A percentile compares a stretch with the other conserved stretches of the same genome.
phyloP scores from a whole-genome alignment of 495 filamentous ascomycete genomes.

The Amphirosellinia nigrospora region DNA sequence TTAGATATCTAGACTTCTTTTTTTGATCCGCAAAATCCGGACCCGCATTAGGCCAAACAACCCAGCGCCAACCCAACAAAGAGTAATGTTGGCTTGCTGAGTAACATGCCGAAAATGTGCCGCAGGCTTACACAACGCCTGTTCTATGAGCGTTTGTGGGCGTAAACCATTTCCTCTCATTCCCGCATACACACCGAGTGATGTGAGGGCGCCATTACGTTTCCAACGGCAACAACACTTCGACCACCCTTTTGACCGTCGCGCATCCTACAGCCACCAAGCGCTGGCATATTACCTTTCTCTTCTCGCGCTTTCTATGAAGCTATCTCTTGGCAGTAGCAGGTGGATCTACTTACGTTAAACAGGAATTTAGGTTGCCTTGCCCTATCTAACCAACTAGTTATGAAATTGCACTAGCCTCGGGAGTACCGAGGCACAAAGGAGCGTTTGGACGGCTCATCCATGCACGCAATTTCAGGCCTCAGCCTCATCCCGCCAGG shows the following conservation, averaged over 20 bases:
- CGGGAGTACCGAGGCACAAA: slow-evolving; percentile 17
- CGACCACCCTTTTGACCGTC: not conserved
- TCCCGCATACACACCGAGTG: not conserved
- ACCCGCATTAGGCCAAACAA: slow-evolving; percentile 2
- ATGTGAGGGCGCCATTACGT: not conserved
- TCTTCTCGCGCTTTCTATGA: not conserved
- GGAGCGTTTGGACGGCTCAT: slow-evolving; percentile 4
- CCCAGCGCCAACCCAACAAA: not conserved
- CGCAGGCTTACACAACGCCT: not conserved
- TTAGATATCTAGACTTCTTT: not conserved
- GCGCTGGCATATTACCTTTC: not conserved
- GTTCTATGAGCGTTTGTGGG: not conserved
- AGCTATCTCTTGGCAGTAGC: not conserved
- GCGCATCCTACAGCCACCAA: not conserved
- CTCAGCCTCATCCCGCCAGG: slow-evolving; percentile 24
- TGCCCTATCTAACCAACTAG: not conserved
- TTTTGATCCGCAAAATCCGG: not conserved
- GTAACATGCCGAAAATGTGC: not conserved
- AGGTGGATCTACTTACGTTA: slow-evolving; percentile 8
- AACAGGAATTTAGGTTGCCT: not conserved
- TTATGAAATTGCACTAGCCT: not conserved
- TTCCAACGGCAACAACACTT: not conserved
- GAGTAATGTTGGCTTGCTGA: not conserved
- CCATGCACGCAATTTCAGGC: slow-evolving; percentile 23
- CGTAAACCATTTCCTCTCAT: not conserved